These are phyloP conservation scores for Fusarium cicatricum DNA, from an alignment of 2,329 filamentous ascomycete genomes.

Conservation along the genomic window DNA sequence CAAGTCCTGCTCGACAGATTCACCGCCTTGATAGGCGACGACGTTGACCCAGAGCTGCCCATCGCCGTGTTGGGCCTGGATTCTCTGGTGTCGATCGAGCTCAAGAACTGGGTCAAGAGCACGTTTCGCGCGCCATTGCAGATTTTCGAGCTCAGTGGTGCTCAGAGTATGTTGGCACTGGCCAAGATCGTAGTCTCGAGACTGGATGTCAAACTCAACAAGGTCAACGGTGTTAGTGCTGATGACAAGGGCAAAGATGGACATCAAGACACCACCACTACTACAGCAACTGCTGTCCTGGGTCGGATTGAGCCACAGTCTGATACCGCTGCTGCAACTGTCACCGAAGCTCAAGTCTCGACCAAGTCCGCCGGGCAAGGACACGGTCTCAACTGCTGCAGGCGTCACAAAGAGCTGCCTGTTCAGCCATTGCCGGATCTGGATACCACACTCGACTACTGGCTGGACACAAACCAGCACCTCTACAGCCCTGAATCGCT, in stretches of 20 bases:
- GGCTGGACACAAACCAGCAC: constrained; percentile 1
- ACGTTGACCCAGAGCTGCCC: constrained; percentile 3
- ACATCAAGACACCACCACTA: not conserved
- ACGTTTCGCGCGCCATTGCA: constrained; percentile 6
- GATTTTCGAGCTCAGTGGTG: constrained; percentile 4
- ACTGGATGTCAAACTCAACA: not conserved
- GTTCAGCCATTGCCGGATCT: not conserved
- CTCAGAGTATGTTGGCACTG: constrained; percentile 1
- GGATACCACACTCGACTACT: constrained; percentile 6
- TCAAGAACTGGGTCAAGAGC: constrained; percentile 9
- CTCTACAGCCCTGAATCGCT: not conserved
- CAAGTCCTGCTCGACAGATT: constrained; percentile 4
- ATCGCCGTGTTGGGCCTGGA: constrained; percentile 1
- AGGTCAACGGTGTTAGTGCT: not conserved
- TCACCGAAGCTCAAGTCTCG: too few relatives aligned
- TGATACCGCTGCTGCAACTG: too few relatives aligned
- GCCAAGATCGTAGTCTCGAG: not conserved
- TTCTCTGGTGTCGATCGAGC: constrained; percentile 5
- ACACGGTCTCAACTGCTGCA: constrained; percentile 1
- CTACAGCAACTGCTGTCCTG: not conserved
- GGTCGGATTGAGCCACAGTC: too few relatives aligned
- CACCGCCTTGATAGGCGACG: not conserved
- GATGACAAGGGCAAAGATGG: not conserved
- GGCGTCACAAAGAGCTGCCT: not conserved
- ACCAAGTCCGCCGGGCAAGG: too few relatives aligned